These are phyloP conservation scores for Fusarium sp. DNA, from an alignment of 2,329 filamentous ascomycete species.

Conservation along the genomic window DNA sequence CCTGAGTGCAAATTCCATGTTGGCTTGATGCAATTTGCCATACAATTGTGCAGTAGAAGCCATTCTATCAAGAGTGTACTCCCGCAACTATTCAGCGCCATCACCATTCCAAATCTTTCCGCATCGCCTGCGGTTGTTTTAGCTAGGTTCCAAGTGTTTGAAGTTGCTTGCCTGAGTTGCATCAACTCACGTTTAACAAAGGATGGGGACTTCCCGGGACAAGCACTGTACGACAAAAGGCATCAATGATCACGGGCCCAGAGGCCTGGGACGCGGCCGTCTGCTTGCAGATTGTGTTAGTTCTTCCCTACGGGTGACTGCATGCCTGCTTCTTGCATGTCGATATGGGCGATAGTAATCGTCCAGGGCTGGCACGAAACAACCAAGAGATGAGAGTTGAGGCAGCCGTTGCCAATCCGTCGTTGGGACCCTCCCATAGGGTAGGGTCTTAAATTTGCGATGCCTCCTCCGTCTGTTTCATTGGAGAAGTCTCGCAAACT, in stretches of 20 bases:
- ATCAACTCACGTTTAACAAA: slow-evolving; percentile 31
- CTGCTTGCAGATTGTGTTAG: slow-evolving; percentile 40
- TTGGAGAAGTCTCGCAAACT: slow-evolving; percentile 15
- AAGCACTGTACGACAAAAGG: slow-evolving; percentile 35
- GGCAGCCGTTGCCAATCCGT: slow-evolving; percentile 9
- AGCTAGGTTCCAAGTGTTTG: slow-evolving; percentile 13
- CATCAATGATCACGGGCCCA: slow-evolving; percentile 35
- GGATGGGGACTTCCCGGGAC: slow-evolving; percentile 34
- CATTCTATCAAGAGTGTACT: slow-evolving; percentile 11
- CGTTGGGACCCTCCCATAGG: slow-evolving; percentile 6
- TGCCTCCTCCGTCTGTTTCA: background rate
- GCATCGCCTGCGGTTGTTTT: background rate
- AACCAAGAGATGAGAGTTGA: background rate
- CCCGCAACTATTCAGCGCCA: slow-evolving; percentile 3
- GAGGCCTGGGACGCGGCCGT: slow-evolving; percentile 43
- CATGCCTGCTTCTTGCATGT: slow-evolving; percentile 30
- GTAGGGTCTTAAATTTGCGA: slow-evolving; percentile 5
- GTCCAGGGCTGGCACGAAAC: background rate
- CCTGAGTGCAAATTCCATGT: slow-evolving; percentile 10
- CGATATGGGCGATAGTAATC: slow-evolving; percentile 16
- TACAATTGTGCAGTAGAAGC: slow-evolving; percentile 1
- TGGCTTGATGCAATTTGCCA: slow-evolving; percentile 6
- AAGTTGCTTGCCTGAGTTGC: slow-evolving; percentile 10
- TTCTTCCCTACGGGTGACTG: slow-evolving; percentile 24
- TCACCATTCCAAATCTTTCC: background rate